Conservation (phyloP, 2,329 filamentous ascomycete genomes). For the Sphaerostilbella broomeana region DNA sequence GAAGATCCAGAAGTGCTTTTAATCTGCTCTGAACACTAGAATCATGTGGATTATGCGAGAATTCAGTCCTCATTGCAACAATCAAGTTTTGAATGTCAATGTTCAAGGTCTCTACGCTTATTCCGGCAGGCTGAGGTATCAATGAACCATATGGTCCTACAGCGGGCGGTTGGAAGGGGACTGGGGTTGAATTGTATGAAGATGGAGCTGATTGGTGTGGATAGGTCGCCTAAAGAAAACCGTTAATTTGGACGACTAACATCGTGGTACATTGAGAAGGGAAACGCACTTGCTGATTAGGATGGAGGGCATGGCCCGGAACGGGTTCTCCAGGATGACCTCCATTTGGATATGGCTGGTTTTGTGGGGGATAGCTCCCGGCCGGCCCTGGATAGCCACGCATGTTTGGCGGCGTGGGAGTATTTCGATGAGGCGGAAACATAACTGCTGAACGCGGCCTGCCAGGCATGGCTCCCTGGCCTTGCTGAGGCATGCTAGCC, state of each 20-base stretch:
- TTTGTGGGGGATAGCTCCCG: conserved; percentile 21
- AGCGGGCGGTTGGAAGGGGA: conserved; percentile 37
- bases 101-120: conserved; percentile 69
- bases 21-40: conserved; percentile 68
- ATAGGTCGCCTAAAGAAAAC: conserved; percentile 20
- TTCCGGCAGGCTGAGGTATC: conserved; percentile 35
- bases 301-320: conserved; percentile 12
- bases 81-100: conserved; percentile 78
- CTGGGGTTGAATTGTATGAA: conserved; percentile 28
- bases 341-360: conserved; percentile 26
- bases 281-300: conserved; percentile 23
- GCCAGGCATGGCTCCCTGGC: conserved; percentile 40
- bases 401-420: conserved; percentile 62
- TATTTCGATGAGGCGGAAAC: conserved; percentile 61
- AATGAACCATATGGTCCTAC: conserved; percentile 31
- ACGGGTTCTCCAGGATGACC: conserved; percentile 20
- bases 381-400: conserved; percentile 21
- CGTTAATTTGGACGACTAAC: not conserved
- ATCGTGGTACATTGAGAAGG: not conserved
- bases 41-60: conserved; percentile 71
- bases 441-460: conserved; percentile 44
- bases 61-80: conserved; percentile 62
- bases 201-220: conserved; percentile 35
- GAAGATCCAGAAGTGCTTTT: conserved; percentile 78
- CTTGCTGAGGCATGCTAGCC: conserved; percentile 50